phyloP scores from a whole-genome alignment of 2,329 filamentous ascomycete species.

The Torrubiellomyces zombiae region DNA sequence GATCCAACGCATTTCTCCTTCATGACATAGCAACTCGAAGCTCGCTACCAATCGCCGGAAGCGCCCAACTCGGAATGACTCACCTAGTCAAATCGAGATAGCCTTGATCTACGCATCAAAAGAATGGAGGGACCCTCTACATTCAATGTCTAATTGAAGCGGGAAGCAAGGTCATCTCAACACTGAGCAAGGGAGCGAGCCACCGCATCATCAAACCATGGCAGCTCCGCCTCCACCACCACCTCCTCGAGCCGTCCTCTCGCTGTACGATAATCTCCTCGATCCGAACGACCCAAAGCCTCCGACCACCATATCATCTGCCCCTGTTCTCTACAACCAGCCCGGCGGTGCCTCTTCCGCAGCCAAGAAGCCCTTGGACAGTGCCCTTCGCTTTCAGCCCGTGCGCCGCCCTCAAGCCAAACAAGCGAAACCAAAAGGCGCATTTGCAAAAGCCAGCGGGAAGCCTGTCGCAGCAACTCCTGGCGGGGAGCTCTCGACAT shows the following conservation, averaged over 20 bases:
- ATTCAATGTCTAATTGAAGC: too few relatives aligned
- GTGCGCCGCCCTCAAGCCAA: constrained; percentile 58
- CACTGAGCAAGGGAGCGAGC: too few relatives aligned
- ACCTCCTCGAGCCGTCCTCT: constrained; percentile 36
- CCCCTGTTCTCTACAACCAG: constrained; percentile 55
- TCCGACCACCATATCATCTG: constrained; percentile 56
- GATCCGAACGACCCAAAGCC: constrained; percentile 35
- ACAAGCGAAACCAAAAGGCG: constrained; percentile 41
- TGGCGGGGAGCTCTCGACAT: constrained; percentile 15
- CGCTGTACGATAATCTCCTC: constrained; percentile 73
- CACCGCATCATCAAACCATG: too few relatives aligned
- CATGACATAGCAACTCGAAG: too few relatives aligned
- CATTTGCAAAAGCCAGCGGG: constrained; percentile 30
- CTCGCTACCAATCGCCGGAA: too few relatives aligned
- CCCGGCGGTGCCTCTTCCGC: constrained; percentile 26
- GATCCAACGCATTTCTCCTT: too few relatives aligned
- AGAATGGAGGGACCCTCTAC: too few relatives aligned
- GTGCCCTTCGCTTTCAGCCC: constrained; percentile 69
- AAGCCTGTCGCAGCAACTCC: constrained; percentile 16
- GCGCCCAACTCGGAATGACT: too few relatives aligned
- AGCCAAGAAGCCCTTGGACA: constrained; percentile 41
- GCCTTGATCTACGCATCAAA: too few relatives aligned
- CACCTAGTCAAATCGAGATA: too few relatives aligned
- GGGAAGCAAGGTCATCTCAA: too few relatives aligned
- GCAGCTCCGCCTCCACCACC: constrained; percentile 19